These are phyloP conservation scores for Eimeria zaria DNA, from an alignment of 169 alveolate species.

Conservation along the genomic window DNA sequence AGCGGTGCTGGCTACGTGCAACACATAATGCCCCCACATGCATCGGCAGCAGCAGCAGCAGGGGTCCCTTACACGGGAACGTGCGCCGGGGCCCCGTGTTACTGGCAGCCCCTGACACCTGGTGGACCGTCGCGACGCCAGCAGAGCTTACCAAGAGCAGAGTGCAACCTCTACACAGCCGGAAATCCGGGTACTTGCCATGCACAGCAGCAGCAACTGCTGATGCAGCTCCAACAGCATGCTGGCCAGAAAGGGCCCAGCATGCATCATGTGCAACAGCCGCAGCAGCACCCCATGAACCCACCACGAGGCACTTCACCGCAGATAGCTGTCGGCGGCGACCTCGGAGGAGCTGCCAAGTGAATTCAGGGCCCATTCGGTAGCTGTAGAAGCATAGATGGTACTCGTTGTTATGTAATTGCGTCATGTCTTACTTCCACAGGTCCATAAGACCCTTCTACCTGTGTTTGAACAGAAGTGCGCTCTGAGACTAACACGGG, in stretches of 20 bases:
- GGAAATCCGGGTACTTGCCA: not conserved
- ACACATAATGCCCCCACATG: constrained; percentile 18
- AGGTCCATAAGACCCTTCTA: not conserved
- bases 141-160: constrained; percentile 14
- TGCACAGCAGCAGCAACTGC: constrained; percentile 9
- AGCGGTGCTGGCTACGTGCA: constrained; percentile 35
- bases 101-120: constrained; percentile 67
- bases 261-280: constrained; percentile 33
- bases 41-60: constrained; percentile 9
- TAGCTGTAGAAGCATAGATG: not conserved
- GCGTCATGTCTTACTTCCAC: not conserved
- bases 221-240: constrained; percentile 21
- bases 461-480: not conserved
- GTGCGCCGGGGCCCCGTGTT: not conserved
- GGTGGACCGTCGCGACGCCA: constrained; percentile 48
- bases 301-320: not conserved
- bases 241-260: constrained; percentile 33
- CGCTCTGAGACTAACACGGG: not conserved
- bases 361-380: not conserved
- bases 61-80: constrained; percentile 11
- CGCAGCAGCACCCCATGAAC: not conserved
- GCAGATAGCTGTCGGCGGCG: not conserved
- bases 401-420: not conserved
- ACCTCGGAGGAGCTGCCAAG: constrained; percentile 6
- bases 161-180: constrained; percentile 10